Percentiles rank a stretch among this genome's conserved stretches.
These are phyloP conservation scores for Endothia cerciana DNA, from an alignment of 2,329 filamentous ascomycete species.

Conservation along the genomic window DNA sequence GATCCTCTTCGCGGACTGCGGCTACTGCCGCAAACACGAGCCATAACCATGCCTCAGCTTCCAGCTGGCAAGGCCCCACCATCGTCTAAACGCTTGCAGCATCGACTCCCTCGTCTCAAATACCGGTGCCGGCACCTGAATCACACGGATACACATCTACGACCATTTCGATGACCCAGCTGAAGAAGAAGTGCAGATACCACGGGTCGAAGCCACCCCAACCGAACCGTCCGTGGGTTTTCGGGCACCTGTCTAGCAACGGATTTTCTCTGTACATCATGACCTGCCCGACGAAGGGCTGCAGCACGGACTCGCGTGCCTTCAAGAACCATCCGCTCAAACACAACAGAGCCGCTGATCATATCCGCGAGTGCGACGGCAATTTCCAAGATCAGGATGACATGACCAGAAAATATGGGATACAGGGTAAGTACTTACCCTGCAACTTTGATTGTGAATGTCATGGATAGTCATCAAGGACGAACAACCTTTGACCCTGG, in stretches of 20 bases:
- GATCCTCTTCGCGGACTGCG: neutral
- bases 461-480: neutral
- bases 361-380: neutral
- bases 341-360: neutral
- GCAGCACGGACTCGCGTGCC: neutral
- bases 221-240: neutral
- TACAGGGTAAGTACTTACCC: neutral
- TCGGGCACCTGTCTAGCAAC: neutral
- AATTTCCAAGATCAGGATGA: neutral
- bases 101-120: too few species aligned
- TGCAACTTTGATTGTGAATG: neutral
- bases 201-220: neutral
- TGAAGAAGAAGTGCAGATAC: neutral
- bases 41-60: too few species aligned
- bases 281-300: constrained; percentile 1
- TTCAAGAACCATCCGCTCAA: constrained; percentile 1
- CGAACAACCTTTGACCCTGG: neutral
- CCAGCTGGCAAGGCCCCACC: too few species aligned
- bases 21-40: too few species aligned
- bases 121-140: neutral
- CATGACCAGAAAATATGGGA: neutral
- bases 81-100: too few species aligned
- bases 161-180: neutral
- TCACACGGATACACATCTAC: neutral
- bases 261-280: constrained; percentile 13